A percentile compares a stretch with the other conserved stretches of the same genome.
Conservation (phyloP, 2,329 filamentous ascomycete genomes). For the Ascosphaera apis region DNA sequence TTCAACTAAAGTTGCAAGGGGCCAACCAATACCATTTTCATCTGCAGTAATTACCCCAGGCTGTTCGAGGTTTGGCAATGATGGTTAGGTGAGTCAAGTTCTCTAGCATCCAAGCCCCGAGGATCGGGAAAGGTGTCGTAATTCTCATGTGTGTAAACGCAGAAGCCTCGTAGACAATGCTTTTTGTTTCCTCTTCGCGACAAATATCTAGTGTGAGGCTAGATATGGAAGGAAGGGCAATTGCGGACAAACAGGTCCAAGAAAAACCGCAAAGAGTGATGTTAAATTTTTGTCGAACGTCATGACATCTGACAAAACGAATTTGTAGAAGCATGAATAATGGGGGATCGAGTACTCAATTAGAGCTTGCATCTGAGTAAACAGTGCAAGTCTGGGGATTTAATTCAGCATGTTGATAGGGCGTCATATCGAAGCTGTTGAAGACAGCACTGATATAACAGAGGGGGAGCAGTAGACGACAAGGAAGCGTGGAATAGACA, state of each 20-base stretch:
- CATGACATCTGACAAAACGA: not conserved
- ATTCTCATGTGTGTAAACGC: slow-evolving; percentile 59
- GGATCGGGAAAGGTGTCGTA: slow-evolving; percentile 4
- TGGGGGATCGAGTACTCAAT: not conserved
- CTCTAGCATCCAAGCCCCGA: slow-evolving; percentile 11
- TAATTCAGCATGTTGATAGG: slow-evolving; percentile 25
- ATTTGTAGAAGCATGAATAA: not conserved
- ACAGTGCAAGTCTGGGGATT: slow-evolving; percentile 27
- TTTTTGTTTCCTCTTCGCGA: slow-evolving; percentile 74
- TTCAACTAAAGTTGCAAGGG: slow-evolving; percentile 3
- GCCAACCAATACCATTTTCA: not conserved
- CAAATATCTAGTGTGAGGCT: slow-evolving; percentile 9
- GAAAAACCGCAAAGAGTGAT: slow-evolving; percentile 48
- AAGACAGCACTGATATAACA: too few relatives aligned
- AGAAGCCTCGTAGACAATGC: slow-evolving; percentile 63
- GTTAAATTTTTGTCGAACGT: not conserved
- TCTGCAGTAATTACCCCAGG: not conserved
- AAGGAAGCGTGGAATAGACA: slow-evolving; percentile 17
- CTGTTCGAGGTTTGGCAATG: not conserved
- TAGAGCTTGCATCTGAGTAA: not conserved
- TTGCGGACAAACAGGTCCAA: slow-evolving; percentile 84
- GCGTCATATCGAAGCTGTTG: not conserved
- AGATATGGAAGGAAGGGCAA: slow-evolving; percentile 35
- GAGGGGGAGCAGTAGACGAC: slow-evolving; percentile 10
- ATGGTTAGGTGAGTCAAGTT: slow-evolving; percentile 1